Conservation (phyloP, 2,329 filamentous ascomycete genomes). For the Scytalidium lignicola region DNA sequence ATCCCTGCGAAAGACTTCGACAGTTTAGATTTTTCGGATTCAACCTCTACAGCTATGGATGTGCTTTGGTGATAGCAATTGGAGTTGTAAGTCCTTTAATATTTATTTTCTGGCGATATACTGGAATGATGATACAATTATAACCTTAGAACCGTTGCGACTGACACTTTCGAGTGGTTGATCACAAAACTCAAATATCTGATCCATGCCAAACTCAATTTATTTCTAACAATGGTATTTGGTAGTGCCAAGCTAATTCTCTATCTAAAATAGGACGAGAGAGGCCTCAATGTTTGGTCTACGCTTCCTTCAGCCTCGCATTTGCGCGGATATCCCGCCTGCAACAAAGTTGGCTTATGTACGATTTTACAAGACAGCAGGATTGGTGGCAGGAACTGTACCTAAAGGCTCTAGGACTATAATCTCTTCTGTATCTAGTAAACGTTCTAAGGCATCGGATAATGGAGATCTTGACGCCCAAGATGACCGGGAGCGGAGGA, state of each 20-base stretch:
- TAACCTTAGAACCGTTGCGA: slow-evolving; percentile 55
- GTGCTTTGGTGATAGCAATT: background rate
- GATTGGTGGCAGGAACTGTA: background rate
- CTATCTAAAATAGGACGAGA: slow-evolving; percentile 21
- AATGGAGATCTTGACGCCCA: background rate
- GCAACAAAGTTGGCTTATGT: slow-evolving; percentile 37
- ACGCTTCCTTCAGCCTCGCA: slow-evolving; percentile 52
- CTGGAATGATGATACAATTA: slow-evolving; percentile 44
- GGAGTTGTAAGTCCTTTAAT: background rate
- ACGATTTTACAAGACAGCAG: slow-evolving; percentile 38
- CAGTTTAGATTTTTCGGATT: slow-evolving; percentile 10
- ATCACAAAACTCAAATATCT: slow-evolving; percentile 48
- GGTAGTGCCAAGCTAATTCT: slow-evolving; percentile 1
- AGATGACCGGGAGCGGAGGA: slow-evolving; percentile 36
- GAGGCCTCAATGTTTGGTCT: slow-evolving; percentile 42
- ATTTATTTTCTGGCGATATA: background rate
- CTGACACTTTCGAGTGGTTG: slow-evolving; percentile 48
- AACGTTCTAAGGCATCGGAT: background rate
- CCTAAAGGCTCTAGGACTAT: background rate
- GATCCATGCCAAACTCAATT: slow-evolving; percentile 24
- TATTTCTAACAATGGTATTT: background rate
- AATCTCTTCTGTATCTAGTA: background rate
- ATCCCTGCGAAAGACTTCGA: slow-evolving; percentile 3
- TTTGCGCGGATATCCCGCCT: slow-evolving; percentile 36
- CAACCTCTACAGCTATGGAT: background rate